phyloP scores from a whole-genome alignment of 768 basidiomycete species.

The Calocybe indica region DNA sequence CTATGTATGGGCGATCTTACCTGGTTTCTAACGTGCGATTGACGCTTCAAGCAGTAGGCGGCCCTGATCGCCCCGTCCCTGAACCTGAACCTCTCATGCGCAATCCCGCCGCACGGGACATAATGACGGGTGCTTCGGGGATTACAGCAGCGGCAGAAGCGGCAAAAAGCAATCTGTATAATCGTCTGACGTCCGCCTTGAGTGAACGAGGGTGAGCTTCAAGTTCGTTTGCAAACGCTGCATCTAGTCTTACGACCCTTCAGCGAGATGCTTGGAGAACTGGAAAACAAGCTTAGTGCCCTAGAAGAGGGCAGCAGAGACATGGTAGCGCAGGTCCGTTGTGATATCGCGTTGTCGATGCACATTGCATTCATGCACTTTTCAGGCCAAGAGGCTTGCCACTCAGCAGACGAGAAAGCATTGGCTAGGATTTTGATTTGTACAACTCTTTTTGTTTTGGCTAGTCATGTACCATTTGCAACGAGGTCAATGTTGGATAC shows the following conservation, averaged over 20 bases:
- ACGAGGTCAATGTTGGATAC: not conserved
- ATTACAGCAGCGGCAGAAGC: constrained; percentile 16
- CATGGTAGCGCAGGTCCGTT: constrained; percentile 56
- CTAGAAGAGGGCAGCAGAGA: constrained; percentile 61
- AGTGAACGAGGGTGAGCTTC: constrained; percentile 57
- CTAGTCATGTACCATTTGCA: not conserved
- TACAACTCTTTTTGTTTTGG: not conserved
- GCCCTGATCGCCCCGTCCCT: constrained; percentile 54
- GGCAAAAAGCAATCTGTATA: constrained; percentile 36
- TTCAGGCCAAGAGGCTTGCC: constrained; percentile 58
- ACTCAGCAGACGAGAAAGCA: constrained; percentile 56
- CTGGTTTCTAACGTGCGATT: not conserved
- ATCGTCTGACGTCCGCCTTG: constrained; percentile 44
- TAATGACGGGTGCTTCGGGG: constrained; percentile 8
- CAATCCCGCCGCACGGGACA: not conserved
- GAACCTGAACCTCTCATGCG: constrained; percentile 14
- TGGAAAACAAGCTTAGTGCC: constrained; percentile 58
- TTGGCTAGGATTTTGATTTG: constrained; percentile 53
- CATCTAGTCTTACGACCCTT: no score
- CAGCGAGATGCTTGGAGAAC: constrained; percentile 57
- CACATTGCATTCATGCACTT: not conserved
- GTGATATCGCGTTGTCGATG: not conserved
- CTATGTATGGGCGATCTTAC: constrained; percentile 36
- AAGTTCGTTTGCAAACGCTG: not conserved
- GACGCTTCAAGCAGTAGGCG: constrained; percentile 44